Percentiles rank a stretch among this genome's conserved stretches.
Conservation (phyloP, 2,329 filamentous ascomycete species). For the Microcera coccophila region DNA sequence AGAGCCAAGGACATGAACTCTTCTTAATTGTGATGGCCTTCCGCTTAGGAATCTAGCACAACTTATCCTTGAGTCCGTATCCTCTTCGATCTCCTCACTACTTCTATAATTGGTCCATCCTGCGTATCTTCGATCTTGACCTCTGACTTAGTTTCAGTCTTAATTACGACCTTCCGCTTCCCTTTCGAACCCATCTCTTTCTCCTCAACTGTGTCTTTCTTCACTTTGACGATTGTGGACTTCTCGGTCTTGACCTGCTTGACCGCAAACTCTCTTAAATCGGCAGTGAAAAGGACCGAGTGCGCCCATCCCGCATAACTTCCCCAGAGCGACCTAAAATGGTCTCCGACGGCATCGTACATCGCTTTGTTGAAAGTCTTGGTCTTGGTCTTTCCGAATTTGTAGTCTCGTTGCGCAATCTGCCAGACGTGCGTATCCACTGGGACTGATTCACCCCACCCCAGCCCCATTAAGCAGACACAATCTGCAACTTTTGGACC, state of each 20-base stretch:
- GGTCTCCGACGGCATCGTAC: constrained; percentile 85
- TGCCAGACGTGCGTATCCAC: constrained; percentile 99
- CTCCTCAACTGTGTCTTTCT: constrained; percentile 22
- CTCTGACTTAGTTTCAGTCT: constrained; percentile 13
- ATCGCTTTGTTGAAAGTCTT: constrained; percentile 84
- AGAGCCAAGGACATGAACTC: too few species aligned
- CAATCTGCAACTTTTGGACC: constrained; percentile 97
- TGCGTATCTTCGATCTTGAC: constrained; percentile 15
- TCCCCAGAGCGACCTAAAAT: constrained; percentile 88
- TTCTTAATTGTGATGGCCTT: too few species aligned
- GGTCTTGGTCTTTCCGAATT: constrained; percentile 77
- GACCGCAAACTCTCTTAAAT: constrained; percentile 79
- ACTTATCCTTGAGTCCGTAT: constrained; percentile 24
- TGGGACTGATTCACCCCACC: constrained; percentile 92
- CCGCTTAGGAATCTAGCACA: too few species aligned
- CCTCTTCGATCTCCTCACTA: constrained; percentile 26
- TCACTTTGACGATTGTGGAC: constrained; percentile 12
- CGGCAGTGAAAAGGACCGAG: constrained; percentile 92
- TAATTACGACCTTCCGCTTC: constrained; percentile 15
- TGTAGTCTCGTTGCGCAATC: constrained; percentile 94
- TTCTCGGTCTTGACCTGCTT: constrained; percentile 35
- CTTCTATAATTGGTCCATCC: constrained; percentile 14
- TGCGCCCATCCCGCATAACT: constrained; percentile 96
- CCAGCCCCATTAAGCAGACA: constrained; percentile 91
- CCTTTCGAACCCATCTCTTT: constrained; percentile 22